Base-by-base conservation (phyloP, 345 rosid genomes). In the Kandelia obovata region DNA sequence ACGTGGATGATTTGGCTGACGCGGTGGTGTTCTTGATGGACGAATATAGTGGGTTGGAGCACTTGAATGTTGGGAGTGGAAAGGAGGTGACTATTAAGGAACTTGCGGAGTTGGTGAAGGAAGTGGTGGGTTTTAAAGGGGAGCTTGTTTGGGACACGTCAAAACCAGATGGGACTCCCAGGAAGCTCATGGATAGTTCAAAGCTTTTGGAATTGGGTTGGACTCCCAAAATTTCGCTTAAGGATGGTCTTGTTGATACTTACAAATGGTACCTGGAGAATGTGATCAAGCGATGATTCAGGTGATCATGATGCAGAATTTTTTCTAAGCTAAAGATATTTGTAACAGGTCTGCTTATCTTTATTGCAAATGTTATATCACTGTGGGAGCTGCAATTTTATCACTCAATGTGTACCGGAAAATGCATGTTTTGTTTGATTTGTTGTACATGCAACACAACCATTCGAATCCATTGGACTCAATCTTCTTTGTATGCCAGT, bases 181-280 rank as follows among this genome's bases (percentile, higher is more conserved):
- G 98, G 86, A 95, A 95, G 82, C 83, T 95, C 66, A 95, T 95
- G 98, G 98, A 95, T 73, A 92, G 84, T 81, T 86, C 99, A 0
- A 88, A 85, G 87, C 86, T 95, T 0, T 84, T 88, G 0, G 82
- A 74, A 16, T 80, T 95, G 81, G 99, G 98, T 8, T 95, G 98
- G 98, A 71, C 59, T 1, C 86, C 99, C 0, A 92, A 90, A 84
- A 43, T 92, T 56, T 78, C 92, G 7, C 65, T 92, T 6, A 85
- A 71, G 71, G 98, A 88, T 66, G 99, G 99, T 1, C 96, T 95
- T 55, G 71, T 76, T 32, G 92, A 83, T 65, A 95, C 98, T 61
- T 95, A 95, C 59, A 82, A 84, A 47, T 95, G 98, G 99, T 95
- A 92, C 65, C 69, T 83, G 85, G 89, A 88, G 81, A 92, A 88